phyloP scores from a whole-genome alignment of 2,329 filamentous ascomycete species.

The Diaporthe sp. region DNA sequence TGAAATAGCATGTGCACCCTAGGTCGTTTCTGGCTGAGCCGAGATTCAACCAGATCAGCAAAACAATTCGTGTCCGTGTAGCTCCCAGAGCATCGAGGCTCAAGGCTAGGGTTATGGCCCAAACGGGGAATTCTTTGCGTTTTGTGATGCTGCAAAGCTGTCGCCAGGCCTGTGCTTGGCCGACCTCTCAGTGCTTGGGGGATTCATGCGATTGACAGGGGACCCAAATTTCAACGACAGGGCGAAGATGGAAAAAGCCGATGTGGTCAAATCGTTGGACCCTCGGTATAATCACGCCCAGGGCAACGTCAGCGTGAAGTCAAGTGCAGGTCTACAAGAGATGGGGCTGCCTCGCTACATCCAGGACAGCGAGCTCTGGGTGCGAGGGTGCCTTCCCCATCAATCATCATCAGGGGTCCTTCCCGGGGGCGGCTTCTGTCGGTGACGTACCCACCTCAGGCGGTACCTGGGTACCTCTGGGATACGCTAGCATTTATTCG shows the following conservation, averaged over 20 bases:
- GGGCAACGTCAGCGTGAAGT: not conserved
- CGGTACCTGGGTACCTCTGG: not conserved
- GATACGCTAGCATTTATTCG: not conserved
- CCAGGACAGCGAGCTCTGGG: not conserved
- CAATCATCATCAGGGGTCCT: not conserved
- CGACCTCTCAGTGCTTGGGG: not conserved
- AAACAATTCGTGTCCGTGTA: not conserved
- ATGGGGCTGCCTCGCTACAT: not conserved
- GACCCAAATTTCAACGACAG: not conserved
- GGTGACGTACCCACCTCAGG: conserved; percentile 12
- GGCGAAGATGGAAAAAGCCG: not conserved
- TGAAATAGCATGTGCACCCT: conserved; percentile 12
- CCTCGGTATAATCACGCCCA: not conserved
- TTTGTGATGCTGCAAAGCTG: not conserved
- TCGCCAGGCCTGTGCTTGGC: not conserved
- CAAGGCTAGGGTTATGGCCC: not conserved
- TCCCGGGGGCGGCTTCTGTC: not conserved
- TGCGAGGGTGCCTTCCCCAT: no score
- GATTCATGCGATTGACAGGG: conserved; percentile 8
- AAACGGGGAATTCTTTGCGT: conserved; percentile 28
- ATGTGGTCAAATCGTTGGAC: not conserved
- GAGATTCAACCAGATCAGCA: conserved; percentile 21
- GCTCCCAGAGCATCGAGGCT: not conserved
- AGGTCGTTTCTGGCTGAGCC: conserved; percentile 9
- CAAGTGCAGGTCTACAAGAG: not conserved